These are phyloP conservation scores for Nemania bipapillata DNA, from an alignment of 2,329 filamentous ascomycete species.

Conservation along the genomic window DNA sequence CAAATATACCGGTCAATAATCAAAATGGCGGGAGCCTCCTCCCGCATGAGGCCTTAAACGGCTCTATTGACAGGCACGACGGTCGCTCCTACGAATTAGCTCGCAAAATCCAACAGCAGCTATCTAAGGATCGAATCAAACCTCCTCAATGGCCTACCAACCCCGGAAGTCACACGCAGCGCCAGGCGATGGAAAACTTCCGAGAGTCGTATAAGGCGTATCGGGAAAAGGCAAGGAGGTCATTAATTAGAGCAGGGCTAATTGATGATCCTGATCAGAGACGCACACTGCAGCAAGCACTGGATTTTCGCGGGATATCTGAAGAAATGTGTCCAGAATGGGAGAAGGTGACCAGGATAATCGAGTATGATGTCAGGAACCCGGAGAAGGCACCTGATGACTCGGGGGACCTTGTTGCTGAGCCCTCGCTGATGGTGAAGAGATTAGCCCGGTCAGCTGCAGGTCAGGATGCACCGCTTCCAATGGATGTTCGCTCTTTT, in stretches of 20 bases:
- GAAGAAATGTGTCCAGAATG: constrained; percentile 77
- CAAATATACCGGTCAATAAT: constrained; percentile 27
- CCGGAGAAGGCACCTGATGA: constrained; percentile 63
- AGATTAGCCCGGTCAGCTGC: constrained; percentile 74
- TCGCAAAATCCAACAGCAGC: constrained; percentile 62
- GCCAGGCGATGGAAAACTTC: constrained; percentile 64
- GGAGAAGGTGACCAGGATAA: constrained; percentile 71
- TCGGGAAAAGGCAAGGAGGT: constrained; percentile 65
- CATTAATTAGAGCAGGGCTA: constrained; percentile 67
- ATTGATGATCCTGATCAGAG: constrained; percentile 74
- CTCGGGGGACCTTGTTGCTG: constrained; percentile 57
- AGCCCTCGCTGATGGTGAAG: constrained; percentile 70
- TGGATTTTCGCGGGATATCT: constrained; percentile 74
- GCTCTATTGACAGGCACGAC: constrained; percentile 23
- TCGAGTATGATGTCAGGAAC: constrained; percentile 67
- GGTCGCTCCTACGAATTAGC: constrained; percentile 52
- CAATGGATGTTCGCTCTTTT: constrained; percentile 74
- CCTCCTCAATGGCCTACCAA: constrained; percentile 67
- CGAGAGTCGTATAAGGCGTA: constrained; percentile 68
- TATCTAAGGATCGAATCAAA: constrained; percentile 65
- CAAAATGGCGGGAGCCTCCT: constrained; percentile 37
- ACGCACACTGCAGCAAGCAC: constrained; percentile 70
- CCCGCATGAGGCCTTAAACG: background rate
- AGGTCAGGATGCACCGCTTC: constrained; percentile 73
- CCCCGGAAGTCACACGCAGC: constrained; percentile 63